Percentiles rank a stretch among this genome's conserved stretches.
Evolutionary conservation across 345 rosid species (phyloP).

Genomic region (Eucalyptus pauciflora): DNA sequence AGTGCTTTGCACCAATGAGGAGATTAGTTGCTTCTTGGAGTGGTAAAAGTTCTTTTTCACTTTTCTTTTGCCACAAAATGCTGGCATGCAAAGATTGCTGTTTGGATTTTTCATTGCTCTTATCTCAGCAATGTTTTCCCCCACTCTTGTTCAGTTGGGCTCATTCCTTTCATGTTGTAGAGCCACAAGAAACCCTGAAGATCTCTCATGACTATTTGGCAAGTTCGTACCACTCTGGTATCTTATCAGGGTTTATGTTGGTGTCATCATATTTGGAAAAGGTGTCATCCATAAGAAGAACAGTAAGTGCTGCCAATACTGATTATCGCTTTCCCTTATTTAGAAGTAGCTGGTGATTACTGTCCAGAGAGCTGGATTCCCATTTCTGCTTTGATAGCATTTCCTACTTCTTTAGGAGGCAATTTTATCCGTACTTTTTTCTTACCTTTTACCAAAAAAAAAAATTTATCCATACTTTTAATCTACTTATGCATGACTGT

Average conservation of each 20-base stretch:
- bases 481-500: neutral
- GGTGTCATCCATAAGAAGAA: conserved; percentile 34
- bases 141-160: neutral
- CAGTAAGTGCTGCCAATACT: conserved; percentile 20
- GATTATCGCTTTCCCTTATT: neutral
- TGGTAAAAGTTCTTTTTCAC: neutral
- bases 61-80: neutral
- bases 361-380: neutral
- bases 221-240: conserved; percentile 81
- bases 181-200: conserved; percentile 12
- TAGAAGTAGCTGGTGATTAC: neutral
- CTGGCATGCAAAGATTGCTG: neutral
- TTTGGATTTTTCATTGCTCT: neutral
- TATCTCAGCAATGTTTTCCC: neutral
- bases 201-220: conserved; percentile 80
- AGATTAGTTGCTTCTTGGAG: neutral
- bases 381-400: neutral
- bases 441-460: too few species aligned
- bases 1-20: neutral
- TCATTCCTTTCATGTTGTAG: neutral
- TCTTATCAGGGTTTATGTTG: conserved; percentile 70
- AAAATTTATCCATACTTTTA: neutral
- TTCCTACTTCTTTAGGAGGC: neutral
- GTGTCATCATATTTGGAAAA: conserved; percentile 63
- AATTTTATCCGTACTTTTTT: neutral